phyloP scores from a whole-genome alignment of 139 green algal genomes.

The Picochlorum sp. region DNA sequence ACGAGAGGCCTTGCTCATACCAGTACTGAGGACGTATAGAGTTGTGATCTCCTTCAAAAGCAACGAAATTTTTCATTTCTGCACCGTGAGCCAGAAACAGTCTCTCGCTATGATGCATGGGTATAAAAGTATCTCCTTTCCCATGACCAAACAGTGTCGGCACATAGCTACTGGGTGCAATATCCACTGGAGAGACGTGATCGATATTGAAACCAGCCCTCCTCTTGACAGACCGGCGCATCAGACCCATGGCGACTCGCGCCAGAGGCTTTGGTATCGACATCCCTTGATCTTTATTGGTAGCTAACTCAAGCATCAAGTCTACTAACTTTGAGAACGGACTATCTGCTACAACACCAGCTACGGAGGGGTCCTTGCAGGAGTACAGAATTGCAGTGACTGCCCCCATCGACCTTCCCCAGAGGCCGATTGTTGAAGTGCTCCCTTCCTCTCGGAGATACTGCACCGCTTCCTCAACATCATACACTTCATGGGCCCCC shows the following conservation, averaged over 20 bases:
- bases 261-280: neutral
- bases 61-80: conserved; percentile 76
- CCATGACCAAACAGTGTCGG: conserved; percentile 89
- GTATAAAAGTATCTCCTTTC: conserved; percentile 69
- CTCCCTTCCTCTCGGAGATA: conserved; percentile 36
- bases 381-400: conserved; percentile 83
- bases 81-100: conserved; percentile 58
- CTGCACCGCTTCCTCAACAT: conserved; percentile 54
- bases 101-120: conserved; percentile 50
- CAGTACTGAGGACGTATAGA: conserved; percentile 59
- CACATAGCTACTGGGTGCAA: conserved; percentile 41
- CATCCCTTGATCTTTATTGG: conserved; percentile 37
- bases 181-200: conserved; percentile 45
- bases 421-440: conserved; percentile 74
- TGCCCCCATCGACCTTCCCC: conserved; percentile 91
- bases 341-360: conserved; percentile 79
- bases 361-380: conserved; percentile 52
- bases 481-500: conserved; percentile 71
- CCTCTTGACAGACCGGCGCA: conserved; percentile 57
- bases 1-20: conserved; percentile 68
- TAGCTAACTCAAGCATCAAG: conserved; percentile 81
- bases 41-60: conserved; percentile 94
- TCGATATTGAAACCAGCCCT: conserved; percentile 73
- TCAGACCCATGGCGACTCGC: conserved; percentile 49
- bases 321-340: conserved; percentile 80